Base-by-base conservation (phyloP, 2,329 filamentous ascomycete species). In the Xylaria sp. region DNA sequence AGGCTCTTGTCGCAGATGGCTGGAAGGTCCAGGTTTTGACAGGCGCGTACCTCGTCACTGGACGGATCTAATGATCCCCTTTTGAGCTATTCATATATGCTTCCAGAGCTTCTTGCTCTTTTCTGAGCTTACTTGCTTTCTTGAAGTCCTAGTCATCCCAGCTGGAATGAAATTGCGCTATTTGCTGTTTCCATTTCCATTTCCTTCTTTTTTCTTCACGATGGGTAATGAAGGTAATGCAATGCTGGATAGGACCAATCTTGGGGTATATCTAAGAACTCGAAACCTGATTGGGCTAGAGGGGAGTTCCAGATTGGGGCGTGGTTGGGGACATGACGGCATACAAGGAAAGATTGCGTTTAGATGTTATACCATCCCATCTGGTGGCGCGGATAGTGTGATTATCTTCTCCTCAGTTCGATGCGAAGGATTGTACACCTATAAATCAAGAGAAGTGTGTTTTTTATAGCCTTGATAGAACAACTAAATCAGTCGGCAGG, bases 21-120 rank as follows among this genome's bases (percentile, higher is more conserved):
- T 98, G 95, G 95, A 93, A 87, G 76, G 83, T 96, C 38, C 87
- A 93, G 76, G 85, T 91, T 50, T 85, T 89, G 49, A 89, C 87
- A 31, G 94, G 94, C 0, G 86, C 87, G 42, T 86, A 95, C 74
- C 80, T 89, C 56, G 87, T 97, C 17, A 88, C 82, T 11, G 94
- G 94, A 0, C 78, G 82, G 54, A 76, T 76, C 61, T 80, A 73
- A 59, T 64, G 33, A 42, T 49, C 33, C 22, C 36, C 17, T 39
- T 44, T 39, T 25, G 7, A 50, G 22, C 51, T 13, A 27, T 42
- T 10, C 6, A 9, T 15, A 17, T 38, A 39, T 55, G 33, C 7
- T 55, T 55, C 25, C 13, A 42, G n/a, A 39, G 5, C 11, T 42
- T 27, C 11, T 42, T 39, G 7, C 17, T 27, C 22, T 38, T 1